These are phyloP conservation scores for Fomitopsis pulvina DNA, from an alignment of 768 basidiomycete species.

Conservation along the genomic window DNA sequence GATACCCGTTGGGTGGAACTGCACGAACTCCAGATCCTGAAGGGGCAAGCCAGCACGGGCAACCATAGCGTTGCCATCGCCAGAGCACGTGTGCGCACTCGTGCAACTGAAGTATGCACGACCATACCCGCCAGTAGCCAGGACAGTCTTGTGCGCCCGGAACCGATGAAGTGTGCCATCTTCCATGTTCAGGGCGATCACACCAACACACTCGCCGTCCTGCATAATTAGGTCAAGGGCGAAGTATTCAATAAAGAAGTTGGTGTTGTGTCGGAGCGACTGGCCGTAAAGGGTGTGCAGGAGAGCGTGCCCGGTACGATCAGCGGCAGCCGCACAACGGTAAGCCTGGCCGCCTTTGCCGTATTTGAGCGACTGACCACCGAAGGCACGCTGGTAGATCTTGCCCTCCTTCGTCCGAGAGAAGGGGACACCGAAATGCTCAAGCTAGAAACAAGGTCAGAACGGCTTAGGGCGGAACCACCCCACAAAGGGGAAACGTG, in stretches of 20 bases:
- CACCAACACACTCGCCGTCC: slow-evolving; percentile 98
- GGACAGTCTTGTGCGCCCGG: slow-evolving; percentile 95
- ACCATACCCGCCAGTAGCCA: slow-evolving; percentile 98
- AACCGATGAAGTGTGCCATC: slow-evolving; percentile 98
- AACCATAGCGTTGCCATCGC: slow-evolving; percentile 99
- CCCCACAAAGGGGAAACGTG: slow-evolving; percentile 20
- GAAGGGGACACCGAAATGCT: slow-evolving; percentile 98
- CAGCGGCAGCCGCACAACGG: slow-evolving; percentile 96
- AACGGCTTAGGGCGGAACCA: too few species aligned
- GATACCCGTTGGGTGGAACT: slow-evolving; percentile 99
- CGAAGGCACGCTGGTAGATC: slow-evolving; percentile 99
- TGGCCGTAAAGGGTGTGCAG: slow-evolving; percentile 99
- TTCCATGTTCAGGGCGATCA: slow-evolving; percentile 99
- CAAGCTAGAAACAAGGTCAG: slow-evolving; percentile 54
- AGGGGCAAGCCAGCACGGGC: slow-evolving; percentile 92
- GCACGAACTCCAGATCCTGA: slow-evolving; percentile 98
- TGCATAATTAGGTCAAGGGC: slow-evolving; percentile 99
- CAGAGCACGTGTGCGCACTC: slow-evolving; percentile 97
- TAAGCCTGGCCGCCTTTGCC: slow-evolving; percentile 99
- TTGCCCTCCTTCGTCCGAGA: slow-evolving; percentile 98
- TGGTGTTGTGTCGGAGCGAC: slow-evolving; percentile 97
- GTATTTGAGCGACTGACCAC: slow-evolving; percentile 93
- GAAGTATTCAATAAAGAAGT: slow-evolving; percentile 99
- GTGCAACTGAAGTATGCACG: slow-evolving; percentile 98
- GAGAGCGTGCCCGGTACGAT: slow-evolving; percentile 97